Percentiles rank a stretch among this genome's conserved stretches.
These are phyloP conservation scores for Backusella parvicylindrica DNA, from an alignment of 192 early-diverging fungal species.

Conservation along the genomic window DNA sequence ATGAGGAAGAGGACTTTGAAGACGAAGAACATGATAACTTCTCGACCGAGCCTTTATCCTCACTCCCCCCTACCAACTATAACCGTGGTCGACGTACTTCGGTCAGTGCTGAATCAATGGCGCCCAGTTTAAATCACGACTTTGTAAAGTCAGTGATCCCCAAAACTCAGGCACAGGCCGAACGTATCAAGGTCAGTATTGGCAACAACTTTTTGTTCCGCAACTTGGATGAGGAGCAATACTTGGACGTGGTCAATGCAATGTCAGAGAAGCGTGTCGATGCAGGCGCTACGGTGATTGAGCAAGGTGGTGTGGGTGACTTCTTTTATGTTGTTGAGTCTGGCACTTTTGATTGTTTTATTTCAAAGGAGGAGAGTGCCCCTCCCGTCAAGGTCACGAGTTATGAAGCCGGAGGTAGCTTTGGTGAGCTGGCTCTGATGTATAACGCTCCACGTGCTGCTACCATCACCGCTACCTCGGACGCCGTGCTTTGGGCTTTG, in stretches of 20 bases:
- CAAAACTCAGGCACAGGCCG: slow-evolving; percentile 83
- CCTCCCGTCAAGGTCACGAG: slow-evolving; percentile 72
- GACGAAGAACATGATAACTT: slow-evolving; percentile 68
- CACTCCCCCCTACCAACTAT: slow-evolving; percentile 51
- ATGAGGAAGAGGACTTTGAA: slow-evolving; percentile 43
- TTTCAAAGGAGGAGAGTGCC: slow-evolving; percentile 60
- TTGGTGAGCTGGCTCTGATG: slow-evolving; percentile 99
- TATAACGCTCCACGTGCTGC: slow-evolving; percentile 98
- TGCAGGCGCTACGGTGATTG: slow-evolving; percentile 76
- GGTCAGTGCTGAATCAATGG: slow-evolving; percentile 96
- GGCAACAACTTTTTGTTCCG: slow-evolving; percentile 92
- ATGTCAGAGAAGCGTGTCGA: slow-evolving; percentile 90
- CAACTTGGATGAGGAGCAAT: slow-evolving; percentile 93
- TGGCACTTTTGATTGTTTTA: slow-evolving; percentile 87
- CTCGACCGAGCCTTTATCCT: slow-evolving; percentile 28
- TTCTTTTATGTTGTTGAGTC: slow-evolving; percentile 97
- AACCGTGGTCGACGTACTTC: slow-evolving; percentile 91
- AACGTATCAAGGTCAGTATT: slow-evolving; percentile 78
- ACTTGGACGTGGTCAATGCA: slow-evolving; percentile 91
- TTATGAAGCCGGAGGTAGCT: slow-evolving; percentile 84
- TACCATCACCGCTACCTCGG: slow-evolving; percentile 81
- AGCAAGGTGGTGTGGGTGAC: slow-evolving; percentile 95
- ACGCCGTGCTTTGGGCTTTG: slow-evolving; percentile 91
- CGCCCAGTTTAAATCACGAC: slow-evolving; percentile 76
- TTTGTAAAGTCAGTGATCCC: slow-evolving; percentile 86